phyloP scores from a whole-genome alignment of 805 yeast species.

The Tetrapisispora pingtungensis region DNA sequence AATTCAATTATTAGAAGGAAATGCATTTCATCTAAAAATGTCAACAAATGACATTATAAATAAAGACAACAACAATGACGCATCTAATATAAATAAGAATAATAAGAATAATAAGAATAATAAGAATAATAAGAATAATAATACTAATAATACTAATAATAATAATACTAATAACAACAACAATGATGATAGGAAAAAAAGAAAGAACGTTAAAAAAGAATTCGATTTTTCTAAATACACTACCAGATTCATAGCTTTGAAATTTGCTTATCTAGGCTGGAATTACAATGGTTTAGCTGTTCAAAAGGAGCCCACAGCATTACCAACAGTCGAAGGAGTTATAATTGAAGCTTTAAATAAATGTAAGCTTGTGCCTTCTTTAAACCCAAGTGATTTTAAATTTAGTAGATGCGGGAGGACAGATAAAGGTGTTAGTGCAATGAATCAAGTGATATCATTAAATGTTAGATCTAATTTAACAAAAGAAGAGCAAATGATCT shows the following conservation, averaged over 20 bases:
- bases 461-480: conserved; percentile 63
- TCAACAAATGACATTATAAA: neutral
- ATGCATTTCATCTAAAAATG: neutral
- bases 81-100: too few species aligned
- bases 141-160: neutral
- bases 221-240: conserved; percentile 59
- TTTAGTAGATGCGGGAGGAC: conserved; percentile 93
- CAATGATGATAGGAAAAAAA: neutral
- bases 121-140: neutral
- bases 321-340: conserved; percentile 80
- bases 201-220: conserved; percentile 27
- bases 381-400: conserved; percentile 51
- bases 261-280: conserved; percentile 91
- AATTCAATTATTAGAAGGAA: neutral
- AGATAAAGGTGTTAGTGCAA: conserved; percentile 90
- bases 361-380: conserved; percentile 53
- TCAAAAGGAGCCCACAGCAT: conserved; percentile 64
- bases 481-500: conserved; percentile 49
- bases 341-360: conserved; percentile 61
- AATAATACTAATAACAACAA: neutral
- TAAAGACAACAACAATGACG: too few species aligned
- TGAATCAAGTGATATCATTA: conserved; percentile 86
- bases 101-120: too few species aligned
- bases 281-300: conserved; percentile 82
- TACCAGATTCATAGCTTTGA: conserved; percentile 64